Evolutionary conservation across 2,329 filamentous ascomycete genomes (phyloP).

Genomic region (Ophiostoma sp.): DNA sequence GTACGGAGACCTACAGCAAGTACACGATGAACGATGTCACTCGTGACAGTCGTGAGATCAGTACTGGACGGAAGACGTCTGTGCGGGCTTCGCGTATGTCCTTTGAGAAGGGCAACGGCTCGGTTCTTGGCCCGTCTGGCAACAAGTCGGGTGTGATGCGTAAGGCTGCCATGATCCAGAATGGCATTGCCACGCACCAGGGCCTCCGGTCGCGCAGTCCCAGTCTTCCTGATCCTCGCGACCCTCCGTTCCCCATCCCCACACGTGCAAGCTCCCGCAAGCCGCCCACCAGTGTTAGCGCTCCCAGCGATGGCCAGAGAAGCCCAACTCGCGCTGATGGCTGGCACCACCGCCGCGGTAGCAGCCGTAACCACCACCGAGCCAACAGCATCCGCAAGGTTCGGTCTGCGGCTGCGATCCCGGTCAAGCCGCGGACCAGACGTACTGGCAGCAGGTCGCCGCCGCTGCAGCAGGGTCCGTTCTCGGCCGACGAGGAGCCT

Average conservation of each 20-base stretch:
- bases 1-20: constrained; percentile 49
- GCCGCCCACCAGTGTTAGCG: constrained; percentile 64
- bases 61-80: constrained; percentile 36
- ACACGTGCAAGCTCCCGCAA: constrained; percentile 83
- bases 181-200: constrained; percentile 69
- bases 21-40: constrained; percentile 40
- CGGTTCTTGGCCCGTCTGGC: constrained; percentile 37
- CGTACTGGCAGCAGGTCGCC: constrained; percentile 58
- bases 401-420: constrained; percentile 75
- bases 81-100: constrained; percentile 38
- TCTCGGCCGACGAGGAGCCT: constrained; percentile 65
- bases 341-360: constrained; percentile 57
- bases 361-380: constrained; percentile 51
- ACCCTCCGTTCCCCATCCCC: constrained; percentile 90
- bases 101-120: constrained; percentile 43
- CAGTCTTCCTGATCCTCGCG: constrained; percentile 58
- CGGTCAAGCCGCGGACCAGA: constrained; percentile 48
- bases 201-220: constrained; percentile 61
- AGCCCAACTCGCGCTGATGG: constrained; percentile 69
- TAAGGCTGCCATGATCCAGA: constrained; percentile 77
- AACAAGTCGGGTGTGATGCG: constrained; percentile 66
- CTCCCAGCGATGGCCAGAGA: constrained; percentile 68
- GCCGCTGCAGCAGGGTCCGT: constrained; percentile 46
- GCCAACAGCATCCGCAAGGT: constrained; percentile 74
- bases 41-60: constrained; percentile 34